Evolutionary conservation across 352 stramenopile species (phyloP).

Genomic region (Aphanomyces invadans): DNA sequence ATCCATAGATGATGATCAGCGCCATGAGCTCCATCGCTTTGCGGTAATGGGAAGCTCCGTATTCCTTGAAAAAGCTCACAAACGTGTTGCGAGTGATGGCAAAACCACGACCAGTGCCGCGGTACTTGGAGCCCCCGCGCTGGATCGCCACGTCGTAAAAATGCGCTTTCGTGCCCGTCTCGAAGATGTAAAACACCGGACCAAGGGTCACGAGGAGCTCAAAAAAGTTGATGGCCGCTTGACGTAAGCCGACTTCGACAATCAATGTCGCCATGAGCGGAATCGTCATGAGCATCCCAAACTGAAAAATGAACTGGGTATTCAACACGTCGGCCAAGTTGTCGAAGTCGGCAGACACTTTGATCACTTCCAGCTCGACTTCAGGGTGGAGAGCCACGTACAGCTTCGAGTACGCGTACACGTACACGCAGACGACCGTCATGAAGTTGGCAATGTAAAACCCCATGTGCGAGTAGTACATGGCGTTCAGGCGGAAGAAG

Average conservation of each 20-base stretch:
- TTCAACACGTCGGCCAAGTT: slow-evolving; percentile 70
- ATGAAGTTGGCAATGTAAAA: slow-evolving; percentile 86
- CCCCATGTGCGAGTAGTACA: slow-evolving; percentile 83
- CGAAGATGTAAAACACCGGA: slow-evolving; percentile 83
- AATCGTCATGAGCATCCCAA: slow-evolving; percentile 76
- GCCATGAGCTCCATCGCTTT: slow-evolving; percentile 82
- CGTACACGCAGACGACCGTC: slow-evolving; percentile 80
- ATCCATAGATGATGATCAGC: slow-evolving; percentile 73
- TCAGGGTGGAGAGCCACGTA: slow-evolving; percentile 71
- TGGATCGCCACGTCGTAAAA: slow-evolving; percentile 82
- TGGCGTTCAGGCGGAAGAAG: slow-evolving; percentile 85
- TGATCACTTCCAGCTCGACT: slow-evolving; percentile 64
- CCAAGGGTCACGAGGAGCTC: slow-evolving; percentile 71
- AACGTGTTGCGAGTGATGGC: slow-evolving; percentile 79
- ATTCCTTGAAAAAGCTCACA: slow-evolving; percentile 86
- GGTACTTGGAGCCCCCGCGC: slow-evolving; percentile 79
- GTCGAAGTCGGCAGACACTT: slow-evolving; percentile 59
- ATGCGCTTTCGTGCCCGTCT: slow-evolving; percentile 80
- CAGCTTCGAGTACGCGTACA: slow-evolving; percentile 79
- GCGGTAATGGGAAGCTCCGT: slow-evolving; percentile 80
- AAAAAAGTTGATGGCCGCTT: slow-evolving; percentile 62
- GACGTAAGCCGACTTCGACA: slow-evolving; percentile 72
- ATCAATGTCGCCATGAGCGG: slow-evolving; percentile 69
- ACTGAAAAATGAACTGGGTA: slow-evolving; percentile 82
- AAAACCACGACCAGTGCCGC: slow-evolving; percentile 78